Base-by-base conservation (phyloP, 352 stramenopile species). In the Phytophthora tubulina region DNA sequence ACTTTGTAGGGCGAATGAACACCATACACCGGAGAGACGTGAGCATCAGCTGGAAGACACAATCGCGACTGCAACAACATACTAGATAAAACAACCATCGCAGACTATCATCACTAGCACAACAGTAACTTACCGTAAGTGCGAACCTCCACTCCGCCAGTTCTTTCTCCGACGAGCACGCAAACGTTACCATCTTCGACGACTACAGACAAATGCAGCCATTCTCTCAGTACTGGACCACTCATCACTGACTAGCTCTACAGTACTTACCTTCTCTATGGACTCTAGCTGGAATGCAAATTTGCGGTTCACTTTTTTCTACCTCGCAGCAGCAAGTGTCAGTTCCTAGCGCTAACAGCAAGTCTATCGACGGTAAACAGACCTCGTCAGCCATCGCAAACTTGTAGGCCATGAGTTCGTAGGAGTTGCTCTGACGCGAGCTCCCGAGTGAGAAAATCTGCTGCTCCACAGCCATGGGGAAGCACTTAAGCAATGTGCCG, bases 401-500 rank as follows among this genome's bases (percentile, higher is more conserved):
- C 31, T 72, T 75, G 65, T 86, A 92, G 50, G 81, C 69, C 17
- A 65, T 55, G 5, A 94, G 73, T 3, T 85, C 71, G 11, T 91
- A 78, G 3, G 75, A 72, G 13, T 67, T 79, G 49, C 69, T 90
- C 17, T 88, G 78, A 4, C 80, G 80, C 0, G 79, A 78, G 35
- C 81, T 88, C 3, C 82, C 72, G 46, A 90, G 77, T 31, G 86
- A 84, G 66, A 93, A 92, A 35, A 84, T 62, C 11, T 75, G 67
- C 58, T 84, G 76, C 63, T 90, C 77, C 13, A 84, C 78, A 45
- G 80, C 79, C 79, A 95, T 92, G 21, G 85, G 80, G 55, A 92
- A 92, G 69, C 86, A 93, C 41, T 89, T 92, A 70, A 95, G 81
- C 67, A 83, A 32, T n/a, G 75, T 75, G 35, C 81, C 82, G 61